These are phyloP conservation scores for Saksenaea oblongispora DNA, from an alignment of 371 early-diverging fungal species.

Conservation along the genomic window DNA sequence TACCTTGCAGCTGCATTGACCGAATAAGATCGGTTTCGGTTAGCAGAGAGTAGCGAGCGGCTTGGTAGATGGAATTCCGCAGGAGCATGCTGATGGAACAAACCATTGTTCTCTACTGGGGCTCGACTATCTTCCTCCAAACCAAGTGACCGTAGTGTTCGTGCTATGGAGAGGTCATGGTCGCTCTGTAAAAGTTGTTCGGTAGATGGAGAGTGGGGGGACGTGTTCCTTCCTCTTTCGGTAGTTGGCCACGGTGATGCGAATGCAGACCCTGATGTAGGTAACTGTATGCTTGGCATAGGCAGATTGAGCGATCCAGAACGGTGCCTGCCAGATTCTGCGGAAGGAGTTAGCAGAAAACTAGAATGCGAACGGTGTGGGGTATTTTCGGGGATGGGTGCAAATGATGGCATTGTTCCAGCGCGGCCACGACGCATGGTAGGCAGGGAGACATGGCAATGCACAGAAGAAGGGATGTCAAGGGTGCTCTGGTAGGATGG, in stretches of 20 bases:
- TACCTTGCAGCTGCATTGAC: constrained; percentile 68
- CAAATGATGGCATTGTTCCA: constrained; percentile 77
- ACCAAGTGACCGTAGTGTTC: constrained; percentile 76
- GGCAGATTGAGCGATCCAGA: constrained; percentile 66
- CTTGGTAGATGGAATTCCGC: not conserved
- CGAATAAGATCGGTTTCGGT: constrained; percentile 72
- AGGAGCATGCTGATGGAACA: not conserved
- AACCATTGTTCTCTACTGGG: constrained; percentile 12
- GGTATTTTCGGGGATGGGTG: constrained; percentile 42
- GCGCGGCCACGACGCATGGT: constrained; percentile 67
- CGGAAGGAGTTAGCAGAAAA: not conserved
- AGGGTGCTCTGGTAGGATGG: constrained; percentile 7
- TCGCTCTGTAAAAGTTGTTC: constrained; percentile 61
- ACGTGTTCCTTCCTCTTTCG: constrained; percentile 25
- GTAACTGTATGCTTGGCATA: constrained; percentile 48
- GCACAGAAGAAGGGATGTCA: constrained; percentile 12
- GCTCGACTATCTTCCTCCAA: constrained; percentile 61
- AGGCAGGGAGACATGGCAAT: constrained; percentile 5
- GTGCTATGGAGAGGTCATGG: constrained; percentile 65
- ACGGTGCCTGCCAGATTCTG: constrained; percentile 30
- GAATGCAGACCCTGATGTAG: constrained; percentile 69
- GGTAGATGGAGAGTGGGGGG: constrained; percentile 55
- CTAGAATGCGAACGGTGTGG: constrained; percentile 25
- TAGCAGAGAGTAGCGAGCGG: constrained; percentile 24
- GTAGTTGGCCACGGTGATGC: constrained; percentile 59